Percentiles rank a stretch among this genome's conserved stretches.
phyloP scores from a whole-genome alignment of 768 basidiomycete genomes.

The Phylloporus sp. region DNA sequence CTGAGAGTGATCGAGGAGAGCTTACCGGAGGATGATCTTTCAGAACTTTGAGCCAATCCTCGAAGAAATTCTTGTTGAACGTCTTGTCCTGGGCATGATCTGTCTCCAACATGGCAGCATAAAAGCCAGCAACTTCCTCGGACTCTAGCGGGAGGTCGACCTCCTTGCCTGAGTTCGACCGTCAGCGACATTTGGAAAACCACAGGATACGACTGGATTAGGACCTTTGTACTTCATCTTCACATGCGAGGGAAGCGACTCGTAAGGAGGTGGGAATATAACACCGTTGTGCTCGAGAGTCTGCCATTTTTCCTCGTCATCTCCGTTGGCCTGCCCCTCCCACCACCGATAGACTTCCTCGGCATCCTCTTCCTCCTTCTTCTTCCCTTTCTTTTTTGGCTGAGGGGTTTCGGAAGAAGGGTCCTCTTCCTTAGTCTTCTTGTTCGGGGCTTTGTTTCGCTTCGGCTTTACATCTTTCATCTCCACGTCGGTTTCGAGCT shows the following conservation, averaged over 20 bases:
- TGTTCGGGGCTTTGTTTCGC: constrained; percentile 43
- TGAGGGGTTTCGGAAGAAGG: constrained; percentile 39
- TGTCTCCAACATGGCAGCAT: constrained; percentile 86
- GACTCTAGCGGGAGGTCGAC: constrained; percentile 78
- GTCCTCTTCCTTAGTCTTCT: constrained; percentile 51
- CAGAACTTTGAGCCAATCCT: constrained; percentile 77
- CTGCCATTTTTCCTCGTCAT: constrained; percentile 83
- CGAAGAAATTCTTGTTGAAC: constrained; percentile 95
- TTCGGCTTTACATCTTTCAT: constrained; percentile 38
- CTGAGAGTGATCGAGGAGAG: constrained; percentile 14
- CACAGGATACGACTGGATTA: constrained; percentile 22
- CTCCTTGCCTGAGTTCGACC: constrained; percentile 52
- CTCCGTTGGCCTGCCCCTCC: constrained; percentile 70
- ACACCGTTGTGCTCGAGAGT: constrained; percentile 95
- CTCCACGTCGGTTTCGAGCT: constrained; percentile 49
- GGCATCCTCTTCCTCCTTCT: constrained; percentile 52
- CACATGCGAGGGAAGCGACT: constrained; percentile 71
- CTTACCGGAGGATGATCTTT: constrained; percentile 81
- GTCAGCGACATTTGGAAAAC: constrained; percentile 14
- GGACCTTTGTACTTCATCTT: constrained; percentile 95
- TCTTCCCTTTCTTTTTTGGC: constrained; percentile 51
- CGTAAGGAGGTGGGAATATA: constrained; percentile 93
- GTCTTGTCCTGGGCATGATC: constrained; percentile 84
- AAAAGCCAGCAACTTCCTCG: constrained; percentile 97
- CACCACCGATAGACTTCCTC: constrained; percentile 84